Conservation (phyloP, 371 early-diverging fungal genomes). For the Apophysomyces variabilis region DNA sequence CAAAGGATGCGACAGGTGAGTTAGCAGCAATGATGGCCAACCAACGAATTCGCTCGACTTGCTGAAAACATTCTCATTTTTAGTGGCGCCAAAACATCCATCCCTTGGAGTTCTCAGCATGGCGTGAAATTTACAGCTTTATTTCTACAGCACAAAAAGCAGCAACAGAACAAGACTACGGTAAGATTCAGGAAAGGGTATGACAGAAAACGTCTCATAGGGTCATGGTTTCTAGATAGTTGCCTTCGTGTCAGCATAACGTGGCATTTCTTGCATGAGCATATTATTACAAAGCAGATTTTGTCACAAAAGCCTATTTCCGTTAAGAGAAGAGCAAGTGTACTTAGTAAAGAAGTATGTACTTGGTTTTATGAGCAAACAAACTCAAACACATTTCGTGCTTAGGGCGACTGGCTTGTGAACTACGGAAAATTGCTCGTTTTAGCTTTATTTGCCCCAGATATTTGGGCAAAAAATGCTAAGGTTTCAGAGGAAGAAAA, state of each 20-base stretch:
- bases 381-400: background rate
- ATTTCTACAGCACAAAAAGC: background rate
- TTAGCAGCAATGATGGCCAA: background rate
- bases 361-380: background rate
- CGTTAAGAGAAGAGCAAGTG: background rate
- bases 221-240: background rate
- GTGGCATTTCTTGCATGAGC: background rate
- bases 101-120: background rate
- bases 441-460: background rate
- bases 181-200: background rate
- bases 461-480: background rate
- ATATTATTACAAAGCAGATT: background rate
- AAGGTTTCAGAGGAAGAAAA: background rate
- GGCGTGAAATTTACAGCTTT: background rate
- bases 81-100: background rate
- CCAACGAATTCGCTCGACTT: background rate
- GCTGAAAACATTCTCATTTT: background rate
- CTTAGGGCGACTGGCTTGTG: constrained; percentile 5
- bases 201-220: background rate
- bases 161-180: background rate
- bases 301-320: background rate
- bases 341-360: background rate
- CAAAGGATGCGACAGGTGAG: background rate
- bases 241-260: background rate
- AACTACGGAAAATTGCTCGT: background rate